Evolutionary conservation across 805 yeast species (phyloP), one percentile per base, ranked within the genome.

Genomic region (Pichia rugopelliculosa): DNA sequence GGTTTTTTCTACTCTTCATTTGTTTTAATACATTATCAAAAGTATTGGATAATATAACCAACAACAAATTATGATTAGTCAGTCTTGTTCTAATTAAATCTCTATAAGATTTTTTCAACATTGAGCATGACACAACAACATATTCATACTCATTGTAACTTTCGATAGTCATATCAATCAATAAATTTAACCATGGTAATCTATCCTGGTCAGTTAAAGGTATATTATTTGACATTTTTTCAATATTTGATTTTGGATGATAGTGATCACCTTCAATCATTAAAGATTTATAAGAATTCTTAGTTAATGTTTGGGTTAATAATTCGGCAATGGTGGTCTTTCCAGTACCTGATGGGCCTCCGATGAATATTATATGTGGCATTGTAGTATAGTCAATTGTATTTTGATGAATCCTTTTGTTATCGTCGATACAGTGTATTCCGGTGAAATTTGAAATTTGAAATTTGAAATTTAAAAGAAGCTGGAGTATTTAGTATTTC

Each of bases 321-420:
- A 64, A 58, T 13, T 68, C 67, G 0, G 87, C 95, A 20, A 85
- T 76, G 2, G 96, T 87, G 21, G 95, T 74, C 62, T 93, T 93
- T 1, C 99, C 99, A 2, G 96, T 85, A 9, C 98, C 98, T 0
- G 96, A 90, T 0, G 98, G 96, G 0, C 99, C 99, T 12, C 95
- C 96, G 9, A 91, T 79, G 2, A 89, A 80, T 8, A 66, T 44
- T 1, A 66, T 47, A 7, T n/a, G 21, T n/a, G 33, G 6, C 49
- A 41, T 45, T 33, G 45, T 40, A 37, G 4, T 3, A 17, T n/a
- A 24, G 18, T 24, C 33, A 27, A 7, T 27, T 6, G 25, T 24
- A 24, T 24, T n/a, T n/a, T n/a, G n/a, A n/a, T n/a, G n/a, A n/a
- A n/a, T n/a, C n/a, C n/a, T n/a, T n/a, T n/a, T n/a, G n/a, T n/a